phyloP scores from a whole-genome alignment of 352 stramenopile species.

The Plasmopara viticola region DNA sequence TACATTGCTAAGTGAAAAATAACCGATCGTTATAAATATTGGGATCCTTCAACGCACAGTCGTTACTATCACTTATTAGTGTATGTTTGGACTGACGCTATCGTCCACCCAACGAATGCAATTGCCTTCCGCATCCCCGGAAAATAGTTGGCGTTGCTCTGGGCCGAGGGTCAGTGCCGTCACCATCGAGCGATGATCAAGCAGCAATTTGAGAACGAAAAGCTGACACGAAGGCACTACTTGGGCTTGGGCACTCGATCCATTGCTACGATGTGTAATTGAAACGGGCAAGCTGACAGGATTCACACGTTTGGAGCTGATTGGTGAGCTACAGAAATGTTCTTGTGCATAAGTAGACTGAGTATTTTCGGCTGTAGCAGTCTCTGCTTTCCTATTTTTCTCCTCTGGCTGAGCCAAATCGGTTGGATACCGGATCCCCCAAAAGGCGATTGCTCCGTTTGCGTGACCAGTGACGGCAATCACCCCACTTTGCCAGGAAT shows the following conservation, averaged over 20 bases:
- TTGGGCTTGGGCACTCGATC: constrained; percentile 22
- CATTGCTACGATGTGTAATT: constrained; percentile 5
- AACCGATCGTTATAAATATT: constrained; percentile 22
- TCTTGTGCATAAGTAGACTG: not conserved
- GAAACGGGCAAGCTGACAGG: constrained; percentile 2
- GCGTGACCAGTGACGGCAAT: constrained; percentile 59
- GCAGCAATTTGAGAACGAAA: constrained; percentile 66
- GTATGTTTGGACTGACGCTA: constrained; percentile 53
- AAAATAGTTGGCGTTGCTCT: constrained; percentile 67
- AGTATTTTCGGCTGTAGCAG: not conserved
- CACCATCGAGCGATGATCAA: constrained; percentile 57
- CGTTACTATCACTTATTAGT: constrained; percentile 26
- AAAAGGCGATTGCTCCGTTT: constrained; percentile 69
- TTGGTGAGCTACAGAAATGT: constrained; percentile 5
- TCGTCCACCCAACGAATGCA: constrained; percentile 82
- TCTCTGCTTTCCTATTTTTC: constrained; percentile 2
- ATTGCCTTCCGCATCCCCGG: constrained; percentile 52
- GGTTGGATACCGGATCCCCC: constrained; percentile 53
- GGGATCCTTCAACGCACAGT: constrained; percentile 1
- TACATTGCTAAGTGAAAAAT: constrained; percentile 13
- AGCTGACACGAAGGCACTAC: constrained; percentile 61
- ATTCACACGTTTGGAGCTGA: constrained; percentile 4
- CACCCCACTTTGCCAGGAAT: constrained; percentile 66
- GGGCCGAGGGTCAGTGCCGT: constrained; percentile 47
- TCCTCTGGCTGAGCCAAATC: constrained; percentile 41